A percentile compares a stretch with the other conserved stretches of the same genome.
Evolutionary conservation across 768 basidiomycete species (phyloP).

Genomic region (Termitomyces eurrhizus): DNA sequence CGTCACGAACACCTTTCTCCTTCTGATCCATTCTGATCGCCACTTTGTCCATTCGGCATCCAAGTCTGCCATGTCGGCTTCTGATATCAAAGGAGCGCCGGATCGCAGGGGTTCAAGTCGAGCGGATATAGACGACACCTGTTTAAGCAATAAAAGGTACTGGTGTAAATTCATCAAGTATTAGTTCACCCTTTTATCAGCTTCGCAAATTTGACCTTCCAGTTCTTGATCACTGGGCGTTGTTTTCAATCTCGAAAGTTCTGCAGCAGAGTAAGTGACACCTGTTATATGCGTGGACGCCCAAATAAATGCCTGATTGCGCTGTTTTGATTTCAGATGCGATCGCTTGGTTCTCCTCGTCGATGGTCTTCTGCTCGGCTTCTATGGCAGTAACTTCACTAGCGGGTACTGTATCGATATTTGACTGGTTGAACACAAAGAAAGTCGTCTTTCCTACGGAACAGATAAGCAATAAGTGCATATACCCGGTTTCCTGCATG

Average conservation of each 20-base stretch:
- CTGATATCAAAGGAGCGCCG: constrained; percentile 63
- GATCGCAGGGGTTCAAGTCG: constrained; percentile 64
- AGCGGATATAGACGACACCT: constrained; percentile 47
- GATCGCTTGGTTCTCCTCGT: constrained; percentile 56
- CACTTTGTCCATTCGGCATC: constrained; percentile 77
- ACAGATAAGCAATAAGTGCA: constrained; percentile 11
- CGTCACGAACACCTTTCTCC: constrained; percentile 75
- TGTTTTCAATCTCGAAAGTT: constrained; percentile 57
- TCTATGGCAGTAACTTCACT: constrained; percentile 62
- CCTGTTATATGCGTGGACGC: constrained; percentile 11
- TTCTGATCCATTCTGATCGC: constrained; percentile 75
- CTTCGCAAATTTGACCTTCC: constrained; percentile 44
- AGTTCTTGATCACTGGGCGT: constrained; percentile 73
- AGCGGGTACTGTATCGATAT: constrained; percentile 59
- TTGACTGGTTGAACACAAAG: constrained; percentile 82
- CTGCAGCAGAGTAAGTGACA: constrained; percentile 32
- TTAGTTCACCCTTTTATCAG: constrained; percentile 47
- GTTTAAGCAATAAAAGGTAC: constrained; percentile 1
- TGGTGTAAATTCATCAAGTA: constrained; percentile 2
- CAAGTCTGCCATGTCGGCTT: constrained; percentile 64
- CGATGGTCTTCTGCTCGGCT: constrained; percentile 48
- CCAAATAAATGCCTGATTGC: constrained; percentile 34
- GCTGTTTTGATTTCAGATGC: constrained; percentile 47
- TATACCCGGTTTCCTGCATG: constrained; percentile 24
- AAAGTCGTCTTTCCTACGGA: constrained; percentile 75